phyloP scores from a whole-genome alignment of 75 land plant genomes.

The Cunninghamia lanceolata region DNA sequence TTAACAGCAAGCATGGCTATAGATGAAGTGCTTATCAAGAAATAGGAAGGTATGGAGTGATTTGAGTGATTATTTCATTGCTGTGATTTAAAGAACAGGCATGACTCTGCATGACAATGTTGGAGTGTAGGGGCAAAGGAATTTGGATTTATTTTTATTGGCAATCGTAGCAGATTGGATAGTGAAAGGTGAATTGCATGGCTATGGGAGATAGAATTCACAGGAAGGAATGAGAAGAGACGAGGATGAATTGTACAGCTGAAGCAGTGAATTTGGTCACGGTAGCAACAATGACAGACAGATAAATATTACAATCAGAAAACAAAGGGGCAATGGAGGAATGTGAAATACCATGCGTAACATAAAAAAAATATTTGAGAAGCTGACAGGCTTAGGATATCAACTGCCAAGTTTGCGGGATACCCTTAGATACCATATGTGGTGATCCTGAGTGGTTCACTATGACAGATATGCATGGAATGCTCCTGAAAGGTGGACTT shows the following conservation, averaged over 20 bases:
- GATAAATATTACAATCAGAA: too few relatives aligned
- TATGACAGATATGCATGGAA: background rate
- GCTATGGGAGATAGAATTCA: background rate
- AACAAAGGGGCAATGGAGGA: background rate
- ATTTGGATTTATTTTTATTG: background rate
- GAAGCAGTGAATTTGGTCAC: background rate
- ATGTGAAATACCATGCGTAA: background rate
- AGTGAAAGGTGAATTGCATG: background rate
- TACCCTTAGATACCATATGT: background rate
- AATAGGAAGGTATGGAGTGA: background rate
- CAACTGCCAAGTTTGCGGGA: background rate
- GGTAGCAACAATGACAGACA: background rate
- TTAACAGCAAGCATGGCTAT: background rate
- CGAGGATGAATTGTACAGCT: background rate
- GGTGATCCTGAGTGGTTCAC: background rate
- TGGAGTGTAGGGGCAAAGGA: background rate
- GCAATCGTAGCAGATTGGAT: background rate
- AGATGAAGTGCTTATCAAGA: background rate
- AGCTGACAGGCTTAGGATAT: background rate
- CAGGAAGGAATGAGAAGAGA: background rate
- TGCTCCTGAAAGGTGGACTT: background rate
- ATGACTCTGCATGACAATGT: background rate
- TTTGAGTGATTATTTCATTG: too few relatives aligned
- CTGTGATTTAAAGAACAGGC: background rate
- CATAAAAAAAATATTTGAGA: background rate